A percentile compares a stretch with the other conserved stretches of the same genome.
phyloP scores from a whole-genome alignment of 1,284 basidiomycete genomes.

The Irpex rosettiformis region DNA sequence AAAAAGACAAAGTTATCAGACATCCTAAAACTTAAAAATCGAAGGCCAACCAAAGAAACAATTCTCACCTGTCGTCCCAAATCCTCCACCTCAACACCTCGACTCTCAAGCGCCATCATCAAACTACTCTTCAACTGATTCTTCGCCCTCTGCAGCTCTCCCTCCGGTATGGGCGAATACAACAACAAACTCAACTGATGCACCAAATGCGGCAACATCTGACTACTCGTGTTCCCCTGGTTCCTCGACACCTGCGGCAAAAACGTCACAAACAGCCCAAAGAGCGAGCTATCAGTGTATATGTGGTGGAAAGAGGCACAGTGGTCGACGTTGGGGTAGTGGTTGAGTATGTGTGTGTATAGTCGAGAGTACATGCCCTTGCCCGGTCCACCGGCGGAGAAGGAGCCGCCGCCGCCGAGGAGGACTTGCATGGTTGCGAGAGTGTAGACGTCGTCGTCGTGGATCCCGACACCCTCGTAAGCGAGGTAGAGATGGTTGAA shows the following conservation, averaged over 20 bases:
- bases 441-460: slow-evolving; percentile 92
- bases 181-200: slow-evolving; percentile 79
- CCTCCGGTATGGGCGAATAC: slow-evolving; percentile 60
- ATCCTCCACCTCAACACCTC: slow-evolving; percentile 89
- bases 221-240: slow-evolving; percentile 58
- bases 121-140: slow-evolving; percentile 94
- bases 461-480: slow-evolving; percentile 90
- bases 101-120: slow-evolving; percentile 95
- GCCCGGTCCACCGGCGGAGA: slow-evolving; percentile 95
- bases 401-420: slow-evolving; percentile 92
- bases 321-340: slow-evolving; percentile 92
- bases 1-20: slow-evolving; percentile 15
- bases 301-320: slow-evolving; percentile 99
- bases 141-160: slow-evolving; percentile 85
- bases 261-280: slow-evolving; percentile 92
- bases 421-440: slow-evolving; percentile 95
- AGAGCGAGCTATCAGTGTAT: slow-evolving; percentile 92
- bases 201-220: slow-evolving; percentile 83
- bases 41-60: neutral
- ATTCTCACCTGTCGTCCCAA: slow-evolving; percentile 71
- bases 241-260: slow-evolving; percentile 62
- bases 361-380: slow-evolving; percentile 99
- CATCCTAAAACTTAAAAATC: too few relatives aligned
- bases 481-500: slow-evolving; percentile 91
- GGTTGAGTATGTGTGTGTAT: slow-evolving; percentile 97